A percentile compares a stretch with the other conserved stretches of the same genome.
Evolutionary conservation across 805 yeast genomes (phyloP).

Genomic region (Kluyveromyces starmeri): DNA sequence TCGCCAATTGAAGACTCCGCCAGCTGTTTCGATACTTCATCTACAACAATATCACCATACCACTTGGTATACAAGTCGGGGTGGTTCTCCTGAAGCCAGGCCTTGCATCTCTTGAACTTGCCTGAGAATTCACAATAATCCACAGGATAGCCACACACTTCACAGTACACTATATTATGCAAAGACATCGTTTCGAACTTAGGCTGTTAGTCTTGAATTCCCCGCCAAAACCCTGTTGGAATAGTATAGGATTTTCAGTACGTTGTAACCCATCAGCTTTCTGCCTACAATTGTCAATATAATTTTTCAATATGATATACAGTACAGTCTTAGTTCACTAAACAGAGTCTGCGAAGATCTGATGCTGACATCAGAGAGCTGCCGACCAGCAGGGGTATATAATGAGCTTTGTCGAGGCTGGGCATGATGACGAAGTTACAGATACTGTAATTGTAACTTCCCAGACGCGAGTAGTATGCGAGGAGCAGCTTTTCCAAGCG

Average conservation of each 20-base stretch:
- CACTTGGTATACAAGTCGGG: constrained; percentile 47
- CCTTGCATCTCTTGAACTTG: constrained; percentile 69
- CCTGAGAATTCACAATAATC: constrained; percentile 92
- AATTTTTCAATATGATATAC: too few relatives aligned
- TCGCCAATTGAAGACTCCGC: constrained; percentile 53
- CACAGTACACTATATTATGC: constrained; percentile 55
- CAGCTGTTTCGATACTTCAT: constrained; percentile 24
- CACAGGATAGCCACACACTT: constrained; percentile 75
- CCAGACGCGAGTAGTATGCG: constrained; percentile 1
- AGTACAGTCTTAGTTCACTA: too few relatives aligned
- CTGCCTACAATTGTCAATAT: too few relatives aligned
- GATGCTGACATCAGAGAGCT: too few relatives aligned
- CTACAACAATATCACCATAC: constrained; percentile 42
- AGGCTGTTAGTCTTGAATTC: too few relatives aligned
- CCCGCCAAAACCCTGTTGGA: too few relatives aligned
- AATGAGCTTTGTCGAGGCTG: not conserved
- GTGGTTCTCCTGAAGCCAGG: constrained; percentile 62
- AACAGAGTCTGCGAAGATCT: too few relatives aligned
- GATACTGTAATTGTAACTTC: constrained; percentile 5
- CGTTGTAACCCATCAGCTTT: too few relatives aligned
- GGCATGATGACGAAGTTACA: not conserved
- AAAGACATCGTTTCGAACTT: constrained; percentile 25
- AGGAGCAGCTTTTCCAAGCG: not conserved
- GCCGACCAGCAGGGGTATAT: too few relatives aligned
- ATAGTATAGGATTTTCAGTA: too few relatives aligned